Conservation (phyloP, 805 yeast species). For the Sugiyamaella floridensis region DNA sequence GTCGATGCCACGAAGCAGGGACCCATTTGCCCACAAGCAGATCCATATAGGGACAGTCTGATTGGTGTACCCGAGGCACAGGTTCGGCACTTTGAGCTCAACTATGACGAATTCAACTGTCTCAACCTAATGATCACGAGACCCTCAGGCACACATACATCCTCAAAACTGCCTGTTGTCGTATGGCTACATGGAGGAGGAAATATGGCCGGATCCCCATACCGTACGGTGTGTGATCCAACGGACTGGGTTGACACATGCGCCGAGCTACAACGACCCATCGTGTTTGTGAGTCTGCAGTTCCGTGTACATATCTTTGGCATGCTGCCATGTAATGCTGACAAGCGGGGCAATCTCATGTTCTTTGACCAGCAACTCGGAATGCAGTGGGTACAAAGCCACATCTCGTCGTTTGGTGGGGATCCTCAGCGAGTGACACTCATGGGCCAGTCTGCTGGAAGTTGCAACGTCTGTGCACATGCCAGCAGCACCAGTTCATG, state of each 20-base stretch:
- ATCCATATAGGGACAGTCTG: constrained; percentile 15
- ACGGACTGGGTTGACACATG: constrained; percentile 22
- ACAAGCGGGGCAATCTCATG: constrained; percentile 33
- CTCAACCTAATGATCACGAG: constrained; percentile 27
- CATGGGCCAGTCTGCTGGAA: constrained; percentile 45
- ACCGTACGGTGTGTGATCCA: constrained; percentile 26
- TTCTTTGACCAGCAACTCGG: constrained; percentile 44
- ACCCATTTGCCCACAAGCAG: constrained; percentile 18
- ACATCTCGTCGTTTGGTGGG: constrained; percentile 43
- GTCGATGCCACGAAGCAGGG: constrained; percentile 16
- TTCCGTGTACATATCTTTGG: constrained; percentile 36
- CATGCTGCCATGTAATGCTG: constrained; percentile 33
- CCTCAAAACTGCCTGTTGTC: constrained; percentile 29
- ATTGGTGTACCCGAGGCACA: constrained; percentile 19
- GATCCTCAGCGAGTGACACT: constrained; percentile 38
- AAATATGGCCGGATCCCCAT: constrained; percentile 31
- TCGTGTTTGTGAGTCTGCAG: constrained; percentile 34
- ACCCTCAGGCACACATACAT: constrained; percentile 12
- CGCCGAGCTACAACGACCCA: constrained; percentile 20
- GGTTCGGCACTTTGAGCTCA: constrained; percentile 16
- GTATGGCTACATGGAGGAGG: constrained; percentile 38
- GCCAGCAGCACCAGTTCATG: constrained; percentile 12
- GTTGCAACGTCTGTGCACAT: constrained; percentile 38
- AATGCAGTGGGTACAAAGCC: constrained; percentile 39
- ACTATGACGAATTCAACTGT: constrained; percentile 28